Evolutionary conservation across 139 green algal species (phyloP), one percentile per base, ranked within the genome.

Genomic region (Bryopsis sp.): DNA sequence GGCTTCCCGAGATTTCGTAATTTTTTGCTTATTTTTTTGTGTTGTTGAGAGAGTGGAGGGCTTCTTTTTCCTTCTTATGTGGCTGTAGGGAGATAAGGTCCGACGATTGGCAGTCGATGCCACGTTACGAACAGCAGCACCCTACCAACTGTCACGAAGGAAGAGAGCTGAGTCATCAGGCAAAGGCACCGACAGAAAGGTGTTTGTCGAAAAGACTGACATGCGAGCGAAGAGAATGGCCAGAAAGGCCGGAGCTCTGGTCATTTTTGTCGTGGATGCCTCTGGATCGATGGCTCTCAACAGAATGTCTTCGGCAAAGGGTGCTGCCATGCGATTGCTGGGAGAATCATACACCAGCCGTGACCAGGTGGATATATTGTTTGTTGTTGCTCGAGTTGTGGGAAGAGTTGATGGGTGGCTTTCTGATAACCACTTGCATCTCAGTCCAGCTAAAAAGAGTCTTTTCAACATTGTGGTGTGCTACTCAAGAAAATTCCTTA

Each of bases 151-250:
- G 67, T 70, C 84, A 37, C 59, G 89, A 22, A 64, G 84, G 3
- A 65, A 76, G 62, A 76, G 78, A 7, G 72, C 28, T 31, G 19
- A 38, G 29, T 22, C 11, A 0, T 32, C 47, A 48, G 3, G 35
- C 35, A 66, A 33, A n/a, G 11, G 11, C 11, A 57, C 5, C 8
- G 29, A 31, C 43, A 76, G 68, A 59, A 64, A 78, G 3, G 92
- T 98, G 61, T 99, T 97, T 69, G 92, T 99, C 57, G 94, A 99
- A 74, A 92, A 97, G 78, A 64, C 68, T 24, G 94, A 99, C 86
- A 96, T 99, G 93, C 83, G 94, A 36, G 74, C 75, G 59, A 99
- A 99, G 85, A 86, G 88, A 76, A 75, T 99, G 70, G 94, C 94
- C 0, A 87, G 94, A 76, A 99, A 99, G 84, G 90, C 91, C 0